Conservation (phyloP, 768 basidiomycete genomes). For the Polyporus arcularius region DNA sequence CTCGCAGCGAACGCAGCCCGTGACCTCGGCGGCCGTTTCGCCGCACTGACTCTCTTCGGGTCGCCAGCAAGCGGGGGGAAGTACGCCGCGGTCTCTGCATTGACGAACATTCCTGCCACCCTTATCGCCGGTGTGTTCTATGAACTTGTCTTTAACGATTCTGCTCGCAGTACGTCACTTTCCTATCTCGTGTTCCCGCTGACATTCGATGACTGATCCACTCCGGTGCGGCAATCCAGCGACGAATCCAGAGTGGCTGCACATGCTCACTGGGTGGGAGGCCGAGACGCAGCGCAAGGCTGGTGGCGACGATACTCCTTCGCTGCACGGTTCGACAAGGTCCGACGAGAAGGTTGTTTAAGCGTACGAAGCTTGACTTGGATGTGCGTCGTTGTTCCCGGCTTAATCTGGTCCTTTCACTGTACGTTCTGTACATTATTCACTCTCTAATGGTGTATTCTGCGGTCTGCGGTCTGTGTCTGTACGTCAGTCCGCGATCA, state of each 20-base stretch:
- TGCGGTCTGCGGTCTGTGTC: too few species aligned
- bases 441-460: too few species aligned
- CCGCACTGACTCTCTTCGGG: slow-evolving; percentile 65
- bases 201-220: neutral
- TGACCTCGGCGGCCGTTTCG: slow-evolving; percentile 66
- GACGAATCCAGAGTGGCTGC: slow-evolving; percentile 11
- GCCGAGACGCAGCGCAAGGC: slow-evolving; percentile 13
- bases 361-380: neutral
- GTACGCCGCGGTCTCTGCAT: slow-evolving; percentile 64
- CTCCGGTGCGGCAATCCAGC: neutral
- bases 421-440: too few species aligned
- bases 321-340: slow-evolving; percentile 3
- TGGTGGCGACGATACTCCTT: neutral
- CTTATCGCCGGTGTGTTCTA: slow-evolving; percentile 55
- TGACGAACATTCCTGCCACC: slow-evolving; percentile 68
- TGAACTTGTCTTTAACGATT: slow-evolving; percentile 58
- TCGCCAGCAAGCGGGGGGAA: slow-evolving; percentile 47
- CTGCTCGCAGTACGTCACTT: slow-evolving; percentile 25
- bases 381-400: neutral
- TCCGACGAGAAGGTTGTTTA: slow-evolving; percentile 12
- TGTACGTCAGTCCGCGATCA: too few species aligned
- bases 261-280: neutral
- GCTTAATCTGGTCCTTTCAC: too few species aligned
- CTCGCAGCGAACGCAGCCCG: slow-evolving; percentile 69
- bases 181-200: neutral